These are phyloP conservation scores for Russula sp. DNA, from an alignment of 768 basidiomycete species.

Conservation along the genomic window DNA sequence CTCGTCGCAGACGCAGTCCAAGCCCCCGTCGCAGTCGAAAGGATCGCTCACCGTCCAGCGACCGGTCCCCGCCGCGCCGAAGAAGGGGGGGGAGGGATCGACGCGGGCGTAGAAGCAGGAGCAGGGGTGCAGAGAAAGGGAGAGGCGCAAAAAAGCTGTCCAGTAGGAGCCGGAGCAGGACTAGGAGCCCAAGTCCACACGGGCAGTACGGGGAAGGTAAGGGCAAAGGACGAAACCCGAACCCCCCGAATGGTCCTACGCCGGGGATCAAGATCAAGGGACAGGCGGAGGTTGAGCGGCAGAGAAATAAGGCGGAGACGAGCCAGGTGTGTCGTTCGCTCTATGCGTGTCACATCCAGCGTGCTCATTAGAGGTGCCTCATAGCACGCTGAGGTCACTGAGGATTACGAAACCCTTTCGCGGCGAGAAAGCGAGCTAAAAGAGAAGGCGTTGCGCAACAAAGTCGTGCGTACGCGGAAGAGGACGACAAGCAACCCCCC, in stretches of 20 bases:
- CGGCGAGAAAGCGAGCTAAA: constrained; percentile 74
- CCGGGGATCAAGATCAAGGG: constrained; percentile 74
- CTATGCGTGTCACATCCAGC: neutral
- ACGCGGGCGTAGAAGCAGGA: constrained; percentile 10
- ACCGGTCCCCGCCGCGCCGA: constrained; percentile 29
- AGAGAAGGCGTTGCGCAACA: constrained; percentile 76
- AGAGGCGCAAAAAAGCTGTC: neutral
- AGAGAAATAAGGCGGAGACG: constrained; percentile 49
- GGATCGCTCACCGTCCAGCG: constrained; percentile 32
- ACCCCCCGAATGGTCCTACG: constrained; percentile 29
- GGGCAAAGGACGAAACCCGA: constrained; percentile 24
- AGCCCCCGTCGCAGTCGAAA: constrained; percentile 31
- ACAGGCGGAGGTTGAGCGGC: constrained; percentile 50
- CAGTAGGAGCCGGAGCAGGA: constrained; percentile 18
- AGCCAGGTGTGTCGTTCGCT: constrained; percentile 24
- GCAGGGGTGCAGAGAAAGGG: constrained; percentile 16
- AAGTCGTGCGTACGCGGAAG: constrained; percentile 70
- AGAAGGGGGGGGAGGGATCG: constrained; percentile 15
- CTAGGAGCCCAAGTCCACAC: constrained; percentile 14
- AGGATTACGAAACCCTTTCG: constrained; percentile 43
- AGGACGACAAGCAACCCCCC: constrained; percentile 10
- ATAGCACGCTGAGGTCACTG: constrained; percentile 24
- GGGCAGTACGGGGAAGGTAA: constrained; percentile 20
- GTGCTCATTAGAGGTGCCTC: neutral
- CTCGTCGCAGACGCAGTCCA: constrained; percentile 41